Base-by-base conservation (phyloP, 108 stramenopile species). In the Poteriospumella lacustris region DNA sequence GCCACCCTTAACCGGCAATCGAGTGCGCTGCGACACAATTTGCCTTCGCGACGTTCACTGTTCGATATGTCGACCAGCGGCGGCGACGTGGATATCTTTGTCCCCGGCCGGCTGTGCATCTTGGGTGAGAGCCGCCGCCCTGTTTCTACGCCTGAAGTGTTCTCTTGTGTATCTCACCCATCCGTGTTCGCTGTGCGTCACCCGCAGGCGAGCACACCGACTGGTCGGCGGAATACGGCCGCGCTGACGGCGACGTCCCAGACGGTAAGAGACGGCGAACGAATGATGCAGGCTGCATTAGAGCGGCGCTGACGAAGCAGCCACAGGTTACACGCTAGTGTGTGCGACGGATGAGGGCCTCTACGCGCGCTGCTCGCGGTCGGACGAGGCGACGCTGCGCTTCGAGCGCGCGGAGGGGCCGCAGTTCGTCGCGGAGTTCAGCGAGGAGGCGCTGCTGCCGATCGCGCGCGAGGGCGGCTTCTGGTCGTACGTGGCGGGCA, bases 101-200 rank as follows among this genome's bases (percentile, higher is more conserved):
- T 83, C 24, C 82, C 82, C 34, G 82, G 82, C 19, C 60, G 83
- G 28, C 47, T 84, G 26, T 84, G 83, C 39, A 75, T 84, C 9
- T 58, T 84, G 29, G 83, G 83, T 12, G 75, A 83, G 42, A 19
- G 9, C 47, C 47, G 9, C 47, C 9, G 9, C 9, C 47, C 47
- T n/a, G n/a, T n/a, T n/a, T n/a, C n/a, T n/a, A n/a, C n/a, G n/a
- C n/a, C n/a, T n/a, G n/a, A n/a, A n/a, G n/a, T n/a, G n/a, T n/a
- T n/a, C n/a, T 56, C 24, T 19, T 56, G 24, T 19, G 24, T 56
- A 56, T 56, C 24, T 56, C 19, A 56, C 15, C 24, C 24, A 19
- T 56, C 24, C 19, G 24, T 56, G 19, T 19, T 56, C 15, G 24
- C 15, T 56, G 24, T 24, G 15, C 24, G 15, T 56, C 24, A 24